Evolutionary conservation across 345 rosid genomes (phyloP), one percentile per base, ranked within the genome.

Genomic region (Sonneratia alba): DNA sequence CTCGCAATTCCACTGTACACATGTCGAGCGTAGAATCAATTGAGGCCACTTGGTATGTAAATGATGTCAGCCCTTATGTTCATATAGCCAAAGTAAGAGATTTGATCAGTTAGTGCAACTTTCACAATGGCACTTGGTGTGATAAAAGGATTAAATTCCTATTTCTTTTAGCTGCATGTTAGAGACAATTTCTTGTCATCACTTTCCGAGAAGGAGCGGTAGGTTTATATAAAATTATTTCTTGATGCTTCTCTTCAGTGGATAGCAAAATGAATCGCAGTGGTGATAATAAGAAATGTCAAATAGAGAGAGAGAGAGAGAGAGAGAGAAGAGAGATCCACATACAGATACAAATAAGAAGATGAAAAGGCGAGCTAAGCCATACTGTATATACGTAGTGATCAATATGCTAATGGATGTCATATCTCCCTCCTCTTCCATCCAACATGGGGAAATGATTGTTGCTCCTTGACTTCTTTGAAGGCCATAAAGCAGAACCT

Each of bases 11-110:
- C 81, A 76, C 88, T 87, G 73, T 84, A 83, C 87, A 80, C 74
- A 72, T 86, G 84, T 82, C 70, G 76, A 77, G 70, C 82, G 85
- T 85, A 16, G 83, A 84, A 81, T 78, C 76, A 61, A 71, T 73
- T 81, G 79, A 79, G 83, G 72, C 63, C 76, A 79, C 79, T 71
- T 74, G 72, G 73, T 82, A 82, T 76, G 80, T 42, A 5, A 27
- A 40, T 87, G 89, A 90, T 75, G 89, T 84, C 88, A 91, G 45
- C 91, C 92, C 85, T 82, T 84, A 80, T 10, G 74, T 72, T 42
- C 70, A 1, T 79, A 83, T 83, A 83, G 85, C 83, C 85, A 63
- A 76, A 72, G 77, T 75, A 77, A 59, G 75, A 73, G 72, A 76
- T 77, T 42, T 77, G 89, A 88, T 86, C 73, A 78, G 84, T 84